These are phyloP conservation scores for Haplosporangium sp. DNA, from an alignment of 371 early-diverging fungal genomes.

Conservation along the genomic window DNA sequence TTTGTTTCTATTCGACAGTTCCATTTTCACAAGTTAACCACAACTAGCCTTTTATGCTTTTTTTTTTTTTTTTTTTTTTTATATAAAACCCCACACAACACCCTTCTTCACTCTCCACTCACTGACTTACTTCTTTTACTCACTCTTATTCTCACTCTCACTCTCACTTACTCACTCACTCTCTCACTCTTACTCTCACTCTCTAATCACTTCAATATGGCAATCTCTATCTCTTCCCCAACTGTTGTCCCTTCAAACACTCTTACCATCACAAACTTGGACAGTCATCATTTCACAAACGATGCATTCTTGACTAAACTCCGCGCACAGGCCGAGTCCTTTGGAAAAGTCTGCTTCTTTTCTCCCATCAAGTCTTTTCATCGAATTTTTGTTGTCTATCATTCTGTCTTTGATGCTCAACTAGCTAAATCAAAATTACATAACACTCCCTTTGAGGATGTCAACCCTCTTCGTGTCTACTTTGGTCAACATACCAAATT, in stretches of 20 bases:
- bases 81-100: background rate
- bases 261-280: slow-evolving; percentile 65
- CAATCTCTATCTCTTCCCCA: background rate
- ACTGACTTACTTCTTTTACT: background rate
- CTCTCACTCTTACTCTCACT: background rate
- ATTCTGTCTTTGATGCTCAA: slow-evolving; percentile 61
- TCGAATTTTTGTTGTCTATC: slow-evolving; percentile 53
- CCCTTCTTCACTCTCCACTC: background rate
- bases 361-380: slow-evolving; percentile 53
- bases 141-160: background rate
- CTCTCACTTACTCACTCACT: background rate
- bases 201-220: slow-evolving; percentile 3
- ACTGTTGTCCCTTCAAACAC: slow-evolving; percentile 68
- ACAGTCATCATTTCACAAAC: slow-evolving; percentile 57
- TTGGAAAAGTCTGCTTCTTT: slow-evolving; percentile 47
- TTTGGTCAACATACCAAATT: slow-evolving; percentile 72
- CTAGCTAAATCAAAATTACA: slow-evolving; percentile 60
- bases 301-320: slow-evolving; percentile 39
- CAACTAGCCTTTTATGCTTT: background rate
- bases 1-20: background rate
- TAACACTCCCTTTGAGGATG: slow-evolving; percentile 33
- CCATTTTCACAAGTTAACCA: background rate
- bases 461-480: slow-evolving; percentile 64
- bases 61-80: too few species aligned
- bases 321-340: slow-evolving; percentile 41